Conservation (phyloP, 352 stramenopile species). For the Phytopythium sindhum region DNA sequence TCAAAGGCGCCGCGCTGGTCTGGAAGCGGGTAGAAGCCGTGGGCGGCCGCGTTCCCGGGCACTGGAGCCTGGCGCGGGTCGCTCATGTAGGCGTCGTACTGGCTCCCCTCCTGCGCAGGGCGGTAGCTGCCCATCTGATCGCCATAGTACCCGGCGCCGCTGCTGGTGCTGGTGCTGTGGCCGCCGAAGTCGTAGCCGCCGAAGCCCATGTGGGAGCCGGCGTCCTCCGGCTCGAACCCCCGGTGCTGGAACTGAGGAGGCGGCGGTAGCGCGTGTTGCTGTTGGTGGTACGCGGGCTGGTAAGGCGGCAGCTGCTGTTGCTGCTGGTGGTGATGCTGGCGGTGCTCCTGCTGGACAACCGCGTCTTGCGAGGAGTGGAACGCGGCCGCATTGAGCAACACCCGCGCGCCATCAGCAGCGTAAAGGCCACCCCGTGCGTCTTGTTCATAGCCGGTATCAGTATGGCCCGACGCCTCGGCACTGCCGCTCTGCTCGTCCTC, state of each 20-base stretch:
- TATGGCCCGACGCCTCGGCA: neutral
- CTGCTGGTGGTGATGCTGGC: constrained; percentile 40
- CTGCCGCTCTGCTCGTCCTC: constrained; percentile 5
- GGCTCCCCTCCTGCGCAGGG: constrained; percentile 16
- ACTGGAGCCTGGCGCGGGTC: constrained; percentile 6
- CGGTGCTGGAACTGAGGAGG: constrained; percentile 38
- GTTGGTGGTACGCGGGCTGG: constrained; percentile 31
- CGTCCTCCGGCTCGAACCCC: constrained; percentile 68
- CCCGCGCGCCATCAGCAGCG: constrained; percentile 56
- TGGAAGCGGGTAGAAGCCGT: constrained; percentile 1
- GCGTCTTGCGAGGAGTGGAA: constrained; percentile 75
- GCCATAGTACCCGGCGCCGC: constrained; percentile 22
- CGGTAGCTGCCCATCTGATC: constrained; percentile 37
- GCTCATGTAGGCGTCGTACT: constrained; percentile 15
- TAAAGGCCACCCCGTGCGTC: constrained; percentile 13
- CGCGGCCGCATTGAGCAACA: constrained; percentile 50
- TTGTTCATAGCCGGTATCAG: neutral
- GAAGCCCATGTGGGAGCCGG: constrained; percentile 30
- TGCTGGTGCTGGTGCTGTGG: constrained; percentile 1
- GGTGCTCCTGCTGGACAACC: constrained; percentile 64
- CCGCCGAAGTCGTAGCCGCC: constrained; percentile 27
- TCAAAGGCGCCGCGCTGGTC: constrained; percentile 24
- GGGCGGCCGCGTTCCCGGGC: neutral
- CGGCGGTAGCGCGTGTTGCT: constrained; percentile 29
- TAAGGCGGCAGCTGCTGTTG: constrained; percentile 17